These are phyloP conservation scores for Sphagnum magellanicum DNA, from an alignment of 228 moss, liverwort and hornwort genomes.

Conservation along the genomic window DNA sequence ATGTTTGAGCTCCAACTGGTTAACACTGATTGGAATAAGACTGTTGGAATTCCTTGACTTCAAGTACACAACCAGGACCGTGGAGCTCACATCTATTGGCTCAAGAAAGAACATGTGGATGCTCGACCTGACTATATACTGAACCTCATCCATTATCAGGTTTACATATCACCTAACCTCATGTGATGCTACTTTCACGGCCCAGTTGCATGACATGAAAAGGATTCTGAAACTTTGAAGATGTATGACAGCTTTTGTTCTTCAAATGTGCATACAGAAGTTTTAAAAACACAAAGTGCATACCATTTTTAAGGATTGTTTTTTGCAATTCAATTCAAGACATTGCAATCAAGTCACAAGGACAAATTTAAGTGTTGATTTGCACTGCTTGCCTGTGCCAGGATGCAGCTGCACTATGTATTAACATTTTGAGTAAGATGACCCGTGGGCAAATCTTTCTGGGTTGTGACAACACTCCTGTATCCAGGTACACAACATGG, in stretches of 20 bases:
- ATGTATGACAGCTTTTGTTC: not conserved
- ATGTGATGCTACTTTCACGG: constrained; percentile 2
- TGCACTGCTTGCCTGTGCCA: constrained; percentile 5
- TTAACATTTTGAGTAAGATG: constrained; percentile 54
- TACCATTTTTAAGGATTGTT: not conserved
- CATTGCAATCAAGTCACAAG: too few species aligned
- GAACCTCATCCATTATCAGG: constrained; percentile 95
- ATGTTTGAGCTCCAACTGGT: not conserved
- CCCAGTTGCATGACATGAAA: not conserved
- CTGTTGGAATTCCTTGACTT: constrained; percentile 42
- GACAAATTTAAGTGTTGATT: not conserved
- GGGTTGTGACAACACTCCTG: constrained; percentile 83
- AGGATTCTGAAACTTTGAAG: not conserved
- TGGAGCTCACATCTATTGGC: constrained; percentile 81
- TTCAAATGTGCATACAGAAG: not conserved
- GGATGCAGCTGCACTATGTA: constrained; percentile 90
- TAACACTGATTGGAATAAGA: not conserved
- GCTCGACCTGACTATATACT: constrained; percentile 76
- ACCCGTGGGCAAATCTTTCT: constrained; percentile 57
- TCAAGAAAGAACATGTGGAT: constrained; percentile 64
- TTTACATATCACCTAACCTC: constrained; percentile 5
- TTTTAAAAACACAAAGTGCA: not conserved
- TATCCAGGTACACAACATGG: constrained; percentile 48
- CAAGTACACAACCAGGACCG: constrained; percentile 63
- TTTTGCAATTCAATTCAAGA: not conserved